These are phyloP conservation scores for Kwoniella europaea DNA, from an alignment of 768 basidiomycete genomes.

Conservation along the genomic window DNA sequence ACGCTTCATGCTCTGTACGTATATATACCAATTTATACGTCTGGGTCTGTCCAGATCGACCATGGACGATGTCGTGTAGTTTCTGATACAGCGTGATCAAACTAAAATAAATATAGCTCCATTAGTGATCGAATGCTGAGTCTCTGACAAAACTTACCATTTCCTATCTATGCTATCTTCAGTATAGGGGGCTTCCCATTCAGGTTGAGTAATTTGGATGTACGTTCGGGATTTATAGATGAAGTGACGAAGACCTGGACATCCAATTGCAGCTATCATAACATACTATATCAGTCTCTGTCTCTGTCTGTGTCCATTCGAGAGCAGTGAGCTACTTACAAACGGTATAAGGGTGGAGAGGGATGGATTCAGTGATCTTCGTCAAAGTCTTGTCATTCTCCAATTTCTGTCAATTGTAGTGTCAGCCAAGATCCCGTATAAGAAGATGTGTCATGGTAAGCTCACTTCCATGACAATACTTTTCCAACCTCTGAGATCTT, in stretches of 20 bases:
- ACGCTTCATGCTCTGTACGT: constrained; percentile 80
- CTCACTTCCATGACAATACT: constrained; percentile 68
- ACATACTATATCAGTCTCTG: not conserved
- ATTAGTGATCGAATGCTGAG: not conserved
- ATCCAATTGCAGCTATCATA: constrained; percentile 71
- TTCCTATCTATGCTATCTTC: constrained; percentile 58
- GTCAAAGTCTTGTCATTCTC: constrained; percentile 65
- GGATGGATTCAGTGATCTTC: constrained; percentile 61
- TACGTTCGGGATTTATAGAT: constrained; percentile 87
- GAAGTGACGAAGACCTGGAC: constrained; percentile 91
- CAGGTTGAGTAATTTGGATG: constrained; percentile 85
- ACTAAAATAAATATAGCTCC: constrained; percentile 59
- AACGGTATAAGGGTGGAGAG: constrained; percentile 59
- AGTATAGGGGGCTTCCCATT: constrained; percentile 85
- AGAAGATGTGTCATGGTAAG: not conserved
- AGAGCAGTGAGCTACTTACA: constrained; percentile 28
- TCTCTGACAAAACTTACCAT: constrained; percentile 12
- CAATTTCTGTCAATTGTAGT: constrained; percentile 64
- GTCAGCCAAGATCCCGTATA: constrained; percentile 8
- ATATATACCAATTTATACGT: constrained; percentile 86
- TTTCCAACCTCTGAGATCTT: constrained; percentile 78
- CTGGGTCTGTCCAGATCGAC: constrained; percentile 75
- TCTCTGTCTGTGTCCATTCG: not conserved
- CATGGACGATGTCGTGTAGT: constrained; percentile 86
- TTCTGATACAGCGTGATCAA: constrained; percentile 84